phyloP scores from a whole-genome alignment of 305 asterid genomes.

The Fraxinus sp. region DNA sequence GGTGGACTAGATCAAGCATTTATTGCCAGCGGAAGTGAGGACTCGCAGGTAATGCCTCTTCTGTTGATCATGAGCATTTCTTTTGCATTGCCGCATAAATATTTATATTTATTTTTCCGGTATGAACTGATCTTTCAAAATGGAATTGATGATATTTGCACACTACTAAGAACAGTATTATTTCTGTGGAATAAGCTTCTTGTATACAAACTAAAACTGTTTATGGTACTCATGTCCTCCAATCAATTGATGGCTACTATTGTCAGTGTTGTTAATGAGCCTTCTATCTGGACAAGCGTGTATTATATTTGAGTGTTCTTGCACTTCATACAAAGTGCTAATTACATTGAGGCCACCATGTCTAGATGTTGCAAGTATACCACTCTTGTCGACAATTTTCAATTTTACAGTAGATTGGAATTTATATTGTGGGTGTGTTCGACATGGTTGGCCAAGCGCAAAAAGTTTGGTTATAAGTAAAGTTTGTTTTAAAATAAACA shows the following conservation, averaged over 20 bases:
- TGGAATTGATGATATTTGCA: background rate
- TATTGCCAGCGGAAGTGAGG: constrained; percentile 54
- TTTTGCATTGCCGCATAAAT: background rate
- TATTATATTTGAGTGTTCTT: background rate
- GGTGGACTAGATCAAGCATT: constrained; percentile 50
- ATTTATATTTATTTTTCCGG: background rate
- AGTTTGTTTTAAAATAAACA: background rate
- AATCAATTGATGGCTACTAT: background rate
- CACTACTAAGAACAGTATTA: background rate
- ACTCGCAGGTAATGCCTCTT: constrained; percentile 34
- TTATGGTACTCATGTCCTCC: background rate
- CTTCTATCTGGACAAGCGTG: background rate
- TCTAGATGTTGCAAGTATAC: background rate
- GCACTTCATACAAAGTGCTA: background rate
- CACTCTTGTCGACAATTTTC: background rate
- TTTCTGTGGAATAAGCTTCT: background rate
- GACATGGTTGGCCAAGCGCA: background rate
- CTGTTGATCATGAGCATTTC: background rate
- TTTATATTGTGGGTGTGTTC: background rate
- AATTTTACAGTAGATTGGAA: background rate
- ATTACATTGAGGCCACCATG: background rate
- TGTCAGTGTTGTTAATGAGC: background rate
- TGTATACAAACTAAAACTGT: background rate
- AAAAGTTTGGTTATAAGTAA: background rate
- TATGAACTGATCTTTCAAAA: background rate